Evolutionary conservation across 306 rosid species (phyloP), one percentile per base, ranked within the genome.

Genomic region (Cucurbita moschata): DNA sequence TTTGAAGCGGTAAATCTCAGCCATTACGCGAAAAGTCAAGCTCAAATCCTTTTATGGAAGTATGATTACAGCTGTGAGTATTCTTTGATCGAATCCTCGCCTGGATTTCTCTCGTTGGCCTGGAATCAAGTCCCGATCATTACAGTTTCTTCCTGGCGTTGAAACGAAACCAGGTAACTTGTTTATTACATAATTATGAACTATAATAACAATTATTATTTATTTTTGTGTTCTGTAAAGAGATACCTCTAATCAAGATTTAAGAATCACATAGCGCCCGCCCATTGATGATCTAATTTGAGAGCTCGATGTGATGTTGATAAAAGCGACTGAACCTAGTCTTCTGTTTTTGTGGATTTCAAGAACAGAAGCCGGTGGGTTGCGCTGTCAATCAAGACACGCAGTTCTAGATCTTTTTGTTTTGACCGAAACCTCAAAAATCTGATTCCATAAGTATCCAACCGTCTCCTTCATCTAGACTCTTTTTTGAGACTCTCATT

Each of bases 71-170:
- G 89, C 58, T 23, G 86, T 71, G 57, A 75, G 63, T 90, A 85
- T 81, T 84, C 91, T 2, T 79, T 94, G 3, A 71, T 77, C 40
- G 98, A 94, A 72, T 90, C 95, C 40, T 60, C 71, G 14, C 96
- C 97, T 0, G 96, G 88, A 70, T 94, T 94, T 82, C 83, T 94
- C 71, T 85, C 96, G 39, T 77, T 94, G 75, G 96, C 97, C 4
- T 94, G 97, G 98, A 90, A 86, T 5, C 87, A 87, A 40, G 92
- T 89, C 26, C 95, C 95, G 35, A 74, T 94, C 0, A 77, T 94
- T 77, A 94, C 96, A 46, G 88, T 94, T 63, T 94, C 98, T 44
- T 89, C 97, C 0, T 94, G 98, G 98, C 97, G 88, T 78, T 94
- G 80, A 86, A 75, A 86, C 10, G 79, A 86, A 75, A 86, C 10